These are phyloP conservation scores for Theileria sp. DNA, from an alignment of 169 alveolate species.

Conservation along the genomic window DNA sequence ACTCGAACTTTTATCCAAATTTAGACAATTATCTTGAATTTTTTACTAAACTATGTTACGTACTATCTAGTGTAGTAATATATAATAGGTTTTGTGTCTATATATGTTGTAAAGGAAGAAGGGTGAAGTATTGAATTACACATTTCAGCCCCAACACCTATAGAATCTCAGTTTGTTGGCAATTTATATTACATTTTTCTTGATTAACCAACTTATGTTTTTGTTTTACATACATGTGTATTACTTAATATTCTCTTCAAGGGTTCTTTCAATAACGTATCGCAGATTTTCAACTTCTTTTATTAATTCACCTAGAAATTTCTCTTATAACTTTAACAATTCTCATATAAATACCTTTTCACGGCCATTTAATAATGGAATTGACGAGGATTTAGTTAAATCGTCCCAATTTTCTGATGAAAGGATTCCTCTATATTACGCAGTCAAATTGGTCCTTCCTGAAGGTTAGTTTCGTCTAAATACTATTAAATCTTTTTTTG, in stretches of 20 bases:
- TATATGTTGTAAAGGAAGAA: background rate
- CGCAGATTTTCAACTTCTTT: slow-evolving; percentile 18
- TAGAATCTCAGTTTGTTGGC: background rate
- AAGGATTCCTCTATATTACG: slow-evolving; percentile 10
- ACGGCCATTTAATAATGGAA: background rate
- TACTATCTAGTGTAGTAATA: no score
- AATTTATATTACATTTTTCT: background rate
- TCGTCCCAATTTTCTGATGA: background rate
- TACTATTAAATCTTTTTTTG: background rate
- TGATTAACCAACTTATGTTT: background rate
- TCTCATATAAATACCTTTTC: background rate
- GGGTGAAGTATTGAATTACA: background rate
- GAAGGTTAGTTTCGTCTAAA: slow-evolving; percentile 20
- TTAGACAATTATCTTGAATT: slow-evolving; percentile 25
- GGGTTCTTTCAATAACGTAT: slow-evolving; percentile 10
- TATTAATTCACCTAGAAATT: slow-evolving; percentile 8
- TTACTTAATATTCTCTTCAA: background rate
- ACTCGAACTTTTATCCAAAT: slow-evolving; percentile 19
- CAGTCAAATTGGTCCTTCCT: slow-evolving; percentile 37
- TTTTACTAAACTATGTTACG: background rate
- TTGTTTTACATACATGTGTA: background rate
- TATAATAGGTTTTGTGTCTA: background rate
- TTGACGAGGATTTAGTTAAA: background rate
- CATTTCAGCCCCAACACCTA: background rate
- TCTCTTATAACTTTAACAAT: background rate